Percentiles rank a stretch among this genome's conserved stretches.
Evolutionary conservation across 257 asterid genomes (phyloP).

Genomic region (Capsicum rhomboideum): DNA sequence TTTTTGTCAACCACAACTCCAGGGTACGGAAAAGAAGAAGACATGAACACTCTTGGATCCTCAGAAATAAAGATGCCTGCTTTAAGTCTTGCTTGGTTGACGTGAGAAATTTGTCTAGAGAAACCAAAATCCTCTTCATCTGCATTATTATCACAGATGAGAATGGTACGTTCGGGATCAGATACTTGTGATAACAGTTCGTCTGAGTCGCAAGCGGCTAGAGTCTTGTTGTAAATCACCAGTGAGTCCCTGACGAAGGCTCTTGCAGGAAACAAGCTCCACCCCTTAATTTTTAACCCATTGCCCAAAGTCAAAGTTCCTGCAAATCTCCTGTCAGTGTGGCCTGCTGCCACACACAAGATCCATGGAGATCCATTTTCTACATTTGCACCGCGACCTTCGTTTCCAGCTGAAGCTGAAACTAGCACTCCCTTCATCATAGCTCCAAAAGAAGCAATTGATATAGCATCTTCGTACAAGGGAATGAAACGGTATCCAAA

Average conservation of each 20-base stretch:
- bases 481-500: not conserved
- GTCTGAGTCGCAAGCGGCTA: not conserved
- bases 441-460: not conserved
- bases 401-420: not conserved
- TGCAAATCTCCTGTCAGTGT: not conserved
- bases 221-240: not conserved
- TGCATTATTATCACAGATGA: not conserved
- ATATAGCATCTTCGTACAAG: not conserved
- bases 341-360: not conserved
- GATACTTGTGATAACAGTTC: not conserved
- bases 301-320: not conserved
- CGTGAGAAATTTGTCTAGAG: not conserved
- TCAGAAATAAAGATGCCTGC: not conserved
- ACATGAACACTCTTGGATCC: not conserved
- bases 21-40: not conserved
- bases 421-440: not conserved
- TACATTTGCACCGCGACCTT: not conserved
- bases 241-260: not conserved
- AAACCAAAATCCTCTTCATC: not conserved
- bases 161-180: not conserved
- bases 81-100: not conserved
- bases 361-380: not conserved
- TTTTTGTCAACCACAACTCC: not conserved
- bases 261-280: not conserved
- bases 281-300: not conserved